These are phyloP conservation scores for Penicillium egyptiacum DNA, from an alignment of 495 filamentous ascomycete species.

Conservation along the genomic window DNA sequence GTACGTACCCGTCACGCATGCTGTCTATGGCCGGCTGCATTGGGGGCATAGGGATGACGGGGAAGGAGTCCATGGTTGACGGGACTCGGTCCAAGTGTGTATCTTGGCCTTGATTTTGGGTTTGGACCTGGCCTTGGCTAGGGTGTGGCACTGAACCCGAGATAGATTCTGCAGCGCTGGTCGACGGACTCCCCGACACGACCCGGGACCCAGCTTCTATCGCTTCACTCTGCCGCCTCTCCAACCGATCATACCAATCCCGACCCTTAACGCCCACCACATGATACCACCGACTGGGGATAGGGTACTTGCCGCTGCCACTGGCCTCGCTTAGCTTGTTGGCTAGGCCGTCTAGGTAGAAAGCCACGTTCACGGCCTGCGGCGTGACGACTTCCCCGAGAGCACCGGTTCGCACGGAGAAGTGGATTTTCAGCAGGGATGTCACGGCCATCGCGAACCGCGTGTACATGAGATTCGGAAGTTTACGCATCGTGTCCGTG, in stretches of 20 bases:
- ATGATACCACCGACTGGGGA: conserved; percentile 41
- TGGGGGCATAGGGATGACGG: conserved; percentile 19
- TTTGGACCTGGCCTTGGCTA: neutral
- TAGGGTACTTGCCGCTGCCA: conserved; percentile 37
- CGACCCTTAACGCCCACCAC: conserved; percentile 38
- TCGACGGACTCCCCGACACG: conserved; percentile 15
- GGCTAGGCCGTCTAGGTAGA: conserved; percentile 45
- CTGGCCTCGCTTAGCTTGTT: conserved; percentile 41
- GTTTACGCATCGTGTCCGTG: conserved; percentile 39
- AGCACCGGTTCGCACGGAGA: conserved; percentile 43
- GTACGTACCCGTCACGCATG: conserved; percentile 26
- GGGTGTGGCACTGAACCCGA: conserved; percentile 6
- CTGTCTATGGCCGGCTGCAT: conserved; percentile 20
- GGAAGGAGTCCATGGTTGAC: conserved; percentile 17
- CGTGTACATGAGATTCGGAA: conserved; percentile 50
- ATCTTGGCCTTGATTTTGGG: neutral
- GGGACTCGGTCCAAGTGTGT: conserved; percentile 13
- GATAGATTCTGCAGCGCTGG: conserved; percentile 7
- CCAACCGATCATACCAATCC: conserved; percentile 40
- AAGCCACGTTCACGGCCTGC: conserved; percentile 43
- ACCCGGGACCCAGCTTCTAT: conserved; percentile 2
- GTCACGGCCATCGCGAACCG: conserved; percentile 45
- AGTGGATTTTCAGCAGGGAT: conserved; percentile 51
- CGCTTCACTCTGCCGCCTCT: conserved; percentile 24
- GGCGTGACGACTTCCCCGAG: conserved; percentile 47